Evolutionary conservation across 768 basidiomycete genomes (phyloP).

Genomic region (Tylopilus intermedius): DNA sequence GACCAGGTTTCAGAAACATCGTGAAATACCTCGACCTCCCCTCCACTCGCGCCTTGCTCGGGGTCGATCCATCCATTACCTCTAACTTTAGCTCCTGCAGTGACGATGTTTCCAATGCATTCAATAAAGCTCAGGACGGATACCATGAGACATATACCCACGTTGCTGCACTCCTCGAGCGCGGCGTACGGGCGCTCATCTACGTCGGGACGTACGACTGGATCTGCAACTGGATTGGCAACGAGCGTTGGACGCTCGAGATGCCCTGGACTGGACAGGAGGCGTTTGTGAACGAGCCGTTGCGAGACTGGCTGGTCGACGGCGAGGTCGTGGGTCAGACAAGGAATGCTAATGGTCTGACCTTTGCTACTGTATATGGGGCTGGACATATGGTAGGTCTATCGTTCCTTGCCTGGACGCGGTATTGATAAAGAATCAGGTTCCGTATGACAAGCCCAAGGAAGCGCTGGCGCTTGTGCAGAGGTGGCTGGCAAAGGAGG

Average conservation of each 20-base stretch:
- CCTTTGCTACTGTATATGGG: conserved; percentile 59
- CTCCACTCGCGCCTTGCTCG: conserved; percentile 49
- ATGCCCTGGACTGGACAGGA: conserved; percentile 67
- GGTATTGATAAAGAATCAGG: conserved; percentile 30
- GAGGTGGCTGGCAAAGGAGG: conserved; percentile 39
- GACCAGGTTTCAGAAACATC: conserved; percentile 42
- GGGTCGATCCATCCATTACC: conserved; percentile 49
- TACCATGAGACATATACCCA: conserved; percentile 31
- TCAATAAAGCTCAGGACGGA: conserved; percentile 43
- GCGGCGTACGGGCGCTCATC: conserved; percentile 68
- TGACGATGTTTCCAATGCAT: conserved; percentile 44
- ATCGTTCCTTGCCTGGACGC: neutral
- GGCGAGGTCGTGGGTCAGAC: conserved; percentile 49
- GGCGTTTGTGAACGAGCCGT: conserved; percentile 42
- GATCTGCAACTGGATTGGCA: conserved; percentile 78
- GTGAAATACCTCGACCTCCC: conserved; percentile 56
- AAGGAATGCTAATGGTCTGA: conserved; percentile 55
- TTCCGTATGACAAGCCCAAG: conserved; percentile 59
- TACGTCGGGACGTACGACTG: conserved; percentile 75
- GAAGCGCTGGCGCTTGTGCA: conserved; percentile 48
- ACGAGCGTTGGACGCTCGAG: conserved; percentile 69
- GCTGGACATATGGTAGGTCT: conserved; percentile 71
- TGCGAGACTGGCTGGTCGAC: conserved; percentile 56
- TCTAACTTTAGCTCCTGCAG: conserved; percentile 40
- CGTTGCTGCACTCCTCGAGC: conserved; percentile 55